Evolutionary conservation across 2,329 filamentous ascomycete genomes (phyloP), one percentile per base, ranked within the genome.

Genomic region (Stachybotrys chartarum): DNA sequence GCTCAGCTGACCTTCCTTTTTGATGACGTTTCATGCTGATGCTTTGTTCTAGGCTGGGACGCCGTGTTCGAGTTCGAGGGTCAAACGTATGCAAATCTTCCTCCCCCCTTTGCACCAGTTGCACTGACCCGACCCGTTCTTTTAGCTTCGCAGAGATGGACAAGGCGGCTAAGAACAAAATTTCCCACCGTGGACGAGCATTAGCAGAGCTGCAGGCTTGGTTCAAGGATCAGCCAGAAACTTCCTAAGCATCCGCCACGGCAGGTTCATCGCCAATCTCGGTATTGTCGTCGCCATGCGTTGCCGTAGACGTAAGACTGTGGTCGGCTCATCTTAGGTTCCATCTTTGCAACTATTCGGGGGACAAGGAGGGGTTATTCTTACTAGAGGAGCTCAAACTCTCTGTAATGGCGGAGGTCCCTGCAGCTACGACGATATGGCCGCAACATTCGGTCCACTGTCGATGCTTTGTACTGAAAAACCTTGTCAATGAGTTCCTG

Each of bases 1-100:
- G 84, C 73, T 12, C 6, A 16, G 6, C 8, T 42, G 7, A 53
- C 30, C 1, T 6, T 47, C 10, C 50, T 30, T 14, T 49, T 17
- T 24, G 16, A 30, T 17, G 6, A 50, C 49, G 7, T n/a, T 24
- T 24, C 7, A 16, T 30, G 35, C 55, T 61, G 24, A 62, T 63
- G 32, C 3, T 51, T 11, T 35, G 7, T 3, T 51, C 30, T 60
- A 96, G 92, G 93, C 50, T 99, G 94, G 94, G 94, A 99, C 71
- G 85, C 94, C 2, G 87, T 96, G 60, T 99, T 99, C 65, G 94
- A 99, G 74, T 93, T 95, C 63, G 82, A 95, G 60, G 92, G 92
- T 47, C 78, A 90, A 73, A 99, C 94, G 76, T 84, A 70, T 67
- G 80, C 72, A 47, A 30, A 17, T 12, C 30, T 6, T 17, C n/a